Percentiles rank a stretch among this genome's conserved stretches.
Conservation (phyloP, 202 grass and related monocot species). For the Hordeum pubiflorum region DNA sequence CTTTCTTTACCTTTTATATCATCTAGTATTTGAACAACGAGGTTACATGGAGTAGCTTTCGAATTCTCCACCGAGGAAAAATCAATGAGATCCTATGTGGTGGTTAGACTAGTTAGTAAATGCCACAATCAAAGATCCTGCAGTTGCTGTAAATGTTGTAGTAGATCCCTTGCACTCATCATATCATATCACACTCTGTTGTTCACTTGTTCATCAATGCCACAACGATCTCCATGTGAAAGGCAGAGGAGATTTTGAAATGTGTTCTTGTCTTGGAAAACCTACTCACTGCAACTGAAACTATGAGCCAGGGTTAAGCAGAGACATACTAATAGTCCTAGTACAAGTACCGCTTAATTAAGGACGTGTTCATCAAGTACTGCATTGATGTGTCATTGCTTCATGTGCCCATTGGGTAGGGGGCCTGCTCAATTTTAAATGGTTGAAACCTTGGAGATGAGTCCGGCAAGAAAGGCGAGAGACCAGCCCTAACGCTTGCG, state of each 20-base stretch:
- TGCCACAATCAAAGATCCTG: slow-evolving; percentile 15
- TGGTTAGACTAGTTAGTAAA: not conserved
- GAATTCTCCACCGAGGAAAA: too few relatives aligned
- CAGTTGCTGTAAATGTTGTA: slow-evolving; percentile 21
- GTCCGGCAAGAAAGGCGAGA: slow-evolving; percentile 4
- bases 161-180: slow-evolving; percentile 25
- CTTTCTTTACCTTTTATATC: too few relatives aligned
- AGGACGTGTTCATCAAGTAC: too few relatives aligned
- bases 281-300: slow-evolving; percentile 6
- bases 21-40: too few relatives aligned
- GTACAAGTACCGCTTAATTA: not conserved
- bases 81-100: not conserved
- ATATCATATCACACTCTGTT: not conserved
- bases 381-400: not conserved
- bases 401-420: slow-evolving; percentile 7
- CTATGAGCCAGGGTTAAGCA: slow-evolving; percentile 29
- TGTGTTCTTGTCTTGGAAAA: slow-evolving; percentile 12
- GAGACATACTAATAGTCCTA: not conserved
- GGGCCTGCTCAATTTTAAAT: not conserved
- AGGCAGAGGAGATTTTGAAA: slow-evolving; percentile 12
- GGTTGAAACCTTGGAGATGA: slow-evolving; percentile 28
- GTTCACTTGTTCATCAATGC: slow-evolving; percentile 21
- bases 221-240: slow-evolving; percentile 21
- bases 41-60: too few relatives aligned
- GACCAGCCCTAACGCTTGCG: slow-evolving; percentile 24